Base-by-base conservation (phyloP, 2,329 filamentous ascomycete species). In the Malbranchea zuffiana region DNA sequence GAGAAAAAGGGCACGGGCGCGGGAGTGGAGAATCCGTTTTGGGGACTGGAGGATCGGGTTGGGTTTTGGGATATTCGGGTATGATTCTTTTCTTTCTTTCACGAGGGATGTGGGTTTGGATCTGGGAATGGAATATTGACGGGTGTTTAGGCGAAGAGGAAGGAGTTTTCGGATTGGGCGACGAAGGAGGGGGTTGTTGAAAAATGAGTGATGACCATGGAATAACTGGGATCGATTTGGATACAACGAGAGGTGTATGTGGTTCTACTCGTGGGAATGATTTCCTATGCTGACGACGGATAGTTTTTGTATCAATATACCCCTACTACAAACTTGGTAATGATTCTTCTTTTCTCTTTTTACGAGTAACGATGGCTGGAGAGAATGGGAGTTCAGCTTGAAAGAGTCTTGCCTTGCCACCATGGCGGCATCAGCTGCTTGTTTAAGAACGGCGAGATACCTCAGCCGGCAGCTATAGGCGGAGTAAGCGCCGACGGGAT, bases 31-130 rank as follows among this genome's bases (percentile, higher is more conserved):
- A 94, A 92, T 54, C 85, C 87, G 4, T 96, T 87, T 58, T 69
- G 67, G 33, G 69, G 74, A 30, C 60, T 95, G 42, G 88, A 96
- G 62, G 79, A 82, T 42, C 68, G 90, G 47, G 75, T 78, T 31
- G 80, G 84, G 1, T 98, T 96, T 52, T 72, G 85, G 63, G 84
- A 98, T 63, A 83, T 96, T 45, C 78, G 85, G 59, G 81, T 77
- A 57, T 71, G 62, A 57, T 41, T 20, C 3, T 40, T 33, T 25
- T 31, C 25, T 15, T 20, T 24, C 28, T 7, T 13, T 11, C 1
- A 35, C 31, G 26, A 29, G 32, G 5, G 6, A 13, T 34, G 32
- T 24, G 28, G 25, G 18, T 31, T 29, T 31, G 7, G n/a, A 15
- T 31, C 17, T 28, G 21, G 28, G 19, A 27, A 13, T 23, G 26